Evolutionary conservation across 2,329 filamentous ascomycete species (phyloP).

Genomic region (Tolypocladium album): DNA sequence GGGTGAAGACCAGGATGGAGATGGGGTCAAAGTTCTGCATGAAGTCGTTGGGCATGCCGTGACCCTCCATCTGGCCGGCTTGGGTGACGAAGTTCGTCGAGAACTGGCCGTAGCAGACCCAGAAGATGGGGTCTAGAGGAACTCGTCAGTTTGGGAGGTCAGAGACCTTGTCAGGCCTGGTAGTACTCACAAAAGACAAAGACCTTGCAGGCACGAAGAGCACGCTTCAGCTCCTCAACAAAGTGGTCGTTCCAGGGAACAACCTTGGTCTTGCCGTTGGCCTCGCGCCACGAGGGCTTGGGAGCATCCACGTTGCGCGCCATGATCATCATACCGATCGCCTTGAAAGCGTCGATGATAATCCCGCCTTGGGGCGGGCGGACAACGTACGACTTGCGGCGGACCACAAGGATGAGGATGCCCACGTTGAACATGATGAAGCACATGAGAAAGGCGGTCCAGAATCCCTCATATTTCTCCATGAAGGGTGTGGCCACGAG

Average conservation of each 20-base stretch:
- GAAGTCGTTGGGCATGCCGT: slow-evolving; percentile 60
- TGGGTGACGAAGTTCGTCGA: slow-evolving; percentile 57
- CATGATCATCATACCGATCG: slow-evolving; percentile 27
- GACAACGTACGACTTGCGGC: slow-evolving; percentile 37
- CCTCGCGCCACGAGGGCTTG: slow-evolving; percentile 54
- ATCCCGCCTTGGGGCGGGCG: slow-evolving; percentile 49
- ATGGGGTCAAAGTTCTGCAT: slow-evolving; percentile 60
- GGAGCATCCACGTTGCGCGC: slow-evolving; percentile 43
- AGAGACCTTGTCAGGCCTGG: neutral
- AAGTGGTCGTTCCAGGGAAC: slow-evolving; percentile 59
- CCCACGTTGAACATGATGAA: slow-evolving; percentile 54
- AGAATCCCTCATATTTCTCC: slow-evolving; percentile 58
- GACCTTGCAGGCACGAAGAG: slow-evolving; percentile 57
- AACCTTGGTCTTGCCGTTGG: slow-evolving; percentile 28
- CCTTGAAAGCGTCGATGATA: slow-evolving; percentile 53
- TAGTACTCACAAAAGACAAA: slow-evolving; percentile 42
- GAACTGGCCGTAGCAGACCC: slow-evolving; percentile 59
- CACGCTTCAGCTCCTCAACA: slow-evolving; percentile 60
- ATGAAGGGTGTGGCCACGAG: slow-evolving; percentile 57
- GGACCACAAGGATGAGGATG: slow-evolving; percentile 37
- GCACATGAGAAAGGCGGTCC: slow-evolving; percentile 47
- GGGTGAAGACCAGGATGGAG: slow-evolving; percentile 56
- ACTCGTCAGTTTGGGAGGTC: neutral
- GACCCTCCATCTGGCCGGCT: slow-evolving; percentile 42
- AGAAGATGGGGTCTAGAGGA: slow-evolving; percentile 47